Base-by-base conservation (phyloP, 192 early-diverging fungal genomes). In the Coemansia sp. region DNA sequence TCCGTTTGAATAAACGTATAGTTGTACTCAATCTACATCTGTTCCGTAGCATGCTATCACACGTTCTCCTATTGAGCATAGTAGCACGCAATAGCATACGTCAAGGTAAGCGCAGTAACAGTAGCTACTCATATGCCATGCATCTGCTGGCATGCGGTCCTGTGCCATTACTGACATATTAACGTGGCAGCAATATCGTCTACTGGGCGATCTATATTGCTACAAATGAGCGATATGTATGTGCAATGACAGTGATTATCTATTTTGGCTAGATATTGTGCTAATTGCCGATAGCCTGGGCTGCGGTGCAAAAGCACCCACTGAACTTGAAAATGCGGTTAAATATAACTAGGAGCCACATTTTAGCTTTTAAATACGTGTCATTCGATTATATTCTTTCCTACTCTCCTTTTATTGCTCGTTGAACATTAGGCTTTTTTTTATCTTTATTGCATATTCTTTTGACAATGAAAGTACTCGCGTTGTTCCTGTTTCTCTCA, bases 401-500 rank as follows among this genome's bases (percentile, higher is more conserved):
- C 49, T 49, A 51, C 65, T 29, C 42, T 69, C 42, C 29, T 46
- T 61, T 20, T 34, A 46, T 47, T 46, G 41, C 41, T 33, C 38
- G 41, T 61, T 59, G 24, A 41, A 49, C 20, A 64, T 63, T 65
- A 40, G 46, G 42, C 63, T 20, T 20, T 13, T 11, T 41, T 24
- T 8, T 4, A 20, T 44, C 12, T 3, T 44, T 44, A 13, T 44
- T 44, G 29, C 0, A 29, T 29, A 0, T 29, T 29, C 29, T 29
- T 29, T 29, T 29, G 29, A 29, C 36, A 24, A 82, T 82, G 79
- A 82, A 77, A 54, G 68, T 82, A 10, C 60, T 82, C 40, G 68
- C 79, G 6, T 43, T 64, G 20, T 82, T 77, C 52, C 42, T 82
- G 61, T 52, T 82, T 20, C 75, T 82, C 24, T 74, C 75, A 6